Evolutionary conservation across 75 land plant species (phyloP), one percentile per base, ranked within the genome.

Genomic region (Isoetes taiwanensis): DNA sequence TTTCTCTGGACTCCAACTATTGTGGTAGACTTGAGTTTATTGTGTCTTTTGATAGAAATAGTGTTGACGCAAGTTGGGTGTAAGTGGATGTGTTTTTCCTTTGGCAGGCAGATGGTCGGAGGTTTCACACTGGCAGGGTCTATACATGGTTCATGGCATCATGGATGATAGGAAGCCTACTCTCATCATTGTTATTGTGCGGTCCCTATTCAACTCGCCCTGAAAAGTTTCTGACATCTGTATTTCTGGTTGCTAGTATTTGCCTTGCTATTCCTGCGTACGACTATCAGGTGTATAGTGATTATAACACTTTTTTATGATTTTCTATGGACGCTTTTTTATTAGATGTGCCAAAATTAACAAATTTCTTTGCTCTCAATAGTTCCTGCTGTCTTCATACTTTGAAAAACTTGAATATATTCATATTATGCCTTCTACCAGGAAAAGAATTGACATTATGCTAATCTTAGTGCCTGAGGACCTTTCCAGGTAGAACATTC

Each of bases 101-200:
- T 30, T 63, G 71, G 23, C 78, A 90, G 97, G 91, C 91, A 53
- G 97, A 90, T 86, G 97, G 97, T 21, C 77, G 97, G 58, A 87
- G 78, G 59, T 76, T 85, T 46, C 63, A 76, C 33, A 58, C 76
- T 28, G 79, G 84, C n/a, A 65, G 74, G 65, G 56, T 85, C 54
- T 90, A 68, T 61, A 79, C 97, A 30, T 74, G 76, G 33, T 72
- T 85, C 17, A 62, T 85, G 74, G 97, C 84, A 50, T 71, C 78
- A 48, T 68, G 59, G 69, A 85, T 85, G 87, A 67, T 90, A 0
- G 91, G 97, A 24, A 85, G 91, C 79, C 54, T 82, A 2, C 50
- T 63, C 23, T 72, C 76, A 32, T 76, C 97, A 21, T 86, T 86
- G 84, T 62, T 83, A 6, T 53, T 68, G 9, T 72, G 62, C 66